Percentiles rank a stretch among this genome's conserved stretches.
These are phyloP conservation scores for Phtheirospermum japonicum DNA, from an alignment of 257 asterid genomes.

Conservation along the genomic window DNA sequence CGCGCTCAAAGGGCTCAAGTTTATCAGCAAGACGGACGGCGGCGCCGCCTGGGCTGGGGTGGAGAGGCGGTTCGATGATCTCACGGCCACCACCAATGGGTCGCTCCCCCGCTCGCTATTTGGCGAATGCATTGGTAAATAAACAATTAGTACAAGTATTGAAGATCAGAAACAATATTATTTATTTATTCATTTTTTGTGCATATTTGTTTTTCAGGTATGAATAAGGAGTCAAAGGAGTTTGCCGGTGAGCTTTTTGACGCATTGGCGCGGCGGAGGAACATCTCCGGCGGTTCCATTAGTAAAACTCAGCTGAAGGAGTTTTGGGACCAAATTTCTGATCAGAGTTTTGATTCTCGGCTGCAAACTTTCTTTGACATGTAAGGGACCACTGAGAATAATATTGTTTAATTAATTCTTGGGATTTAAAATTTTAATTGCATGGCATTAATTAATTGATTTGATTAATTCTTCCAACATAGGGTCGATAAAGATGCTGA, in stretches of 20 bases:
- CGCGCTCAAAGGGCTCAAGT: conserved; percentile 80
- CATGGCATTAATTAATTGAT: too few species aligned
- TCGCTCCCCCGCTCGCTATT: conserved; percentile 65
- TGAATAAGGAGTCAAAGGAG: conserved; percentile 74
- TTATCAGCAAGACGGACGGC: conserved; percentile 74
- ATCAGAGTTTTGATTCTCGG: conserved; percentile 81
- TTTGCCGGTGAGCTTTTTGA: conserved; percentile 77
- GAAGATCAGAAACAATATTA: too few species aligned
- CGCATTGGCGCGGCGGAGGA: conserved; percentile 66
- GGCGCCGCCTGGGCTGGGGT: conserved; percentile 72
- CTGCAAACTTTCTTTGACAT: conserved; percentile 91
- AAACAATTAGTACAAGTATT: too few species aligned
- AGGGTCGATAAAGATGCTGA: conserved; percentile 23
- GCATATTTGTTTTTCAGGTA: conserved; percentile 41
- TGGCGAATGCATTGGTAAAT: conserved; percentile 82
- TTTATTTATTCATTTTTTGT: too few species aligned
- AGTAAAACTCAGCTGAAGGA: conserved; percentile 58
- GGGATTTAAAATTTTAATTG: too few species aligned
- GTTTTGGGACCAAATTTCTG: conserved; percentile 78
- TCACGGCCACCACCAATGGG: conserved; percentile 50
- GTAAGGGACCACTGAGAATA: conserved; percentile 31
- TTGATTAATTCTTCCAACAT: too few species aligned
- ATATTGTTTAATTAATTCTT: too few species aligned
- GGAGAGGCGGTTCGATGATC: conserved; percentile 59
- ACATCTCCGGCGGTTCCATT: conserved; percentile 52